These are phyloP conservation scores for Chaetomiaceae sp. DNA, from an alignment of 2,329 filamentous ascomycete genomes.

Conservation along the genomic window DNA sequence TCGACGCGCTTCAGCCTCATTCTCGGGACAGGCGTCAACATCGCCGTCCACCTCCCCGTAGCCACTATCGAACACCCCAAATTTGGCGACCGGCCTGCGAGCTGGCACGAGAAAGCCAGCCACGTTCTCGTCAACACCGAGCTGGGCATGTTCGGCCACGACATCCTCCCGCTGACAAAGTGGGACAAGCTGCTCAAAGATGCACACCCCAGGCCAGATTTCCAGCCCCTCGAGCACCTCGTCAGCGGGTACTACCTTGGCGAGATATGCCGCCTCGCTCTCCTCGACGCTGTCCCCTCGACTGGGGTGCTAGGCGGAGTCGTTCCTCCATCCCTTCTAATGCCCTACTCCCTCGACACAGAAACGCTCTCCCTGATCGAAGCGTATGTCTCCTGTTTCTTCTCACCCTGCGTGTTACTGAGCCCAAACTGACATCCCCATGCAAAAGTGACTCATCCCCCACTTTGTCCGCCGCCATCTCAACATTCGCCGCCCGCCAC, in stretches of 20 bases:
- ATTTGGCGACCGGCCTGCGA: conserved; percentile 48
- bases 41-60: conserved; percentile 58
- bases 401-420: background rate
- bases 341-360: conserved; percentile 53
- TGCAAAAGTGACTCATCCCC: conserved; percentile 36
- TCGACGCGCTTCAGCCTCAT: conserved; percentile 59
- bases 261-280: conserved; percentile 53
- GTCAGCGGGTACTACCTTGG: conserved; percentile 62
- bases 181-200: conserved; percentile 53
- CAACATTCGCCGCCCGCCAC: conserved; percentile 45
- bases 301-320: conserved; percentile 51
- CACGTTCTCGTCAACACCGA: conserved; percentile 64
- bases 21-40: conserved; percentile 61
- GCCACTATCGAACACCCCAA: conserved; percentile 48
- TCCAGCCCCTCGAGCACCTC: conserved; percentile 57
- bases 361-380: conserved; percentile 54
- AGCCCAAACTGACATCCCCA: background rate
- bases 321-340: conserved; percentile 46
- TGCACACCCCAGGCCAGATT: conserved; percentile 49
- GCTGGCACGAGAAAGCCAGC: conserved; percentile 52
- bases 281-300: conserved; percentile 52
- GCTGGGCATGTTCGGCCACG: conserved; percentile 59
- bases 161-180: conserved; percentile 51
- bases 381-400: conserved; percentile 37
- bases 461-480: conserved; percentile 38